Evolutionary conservation across 805 yeast genomes (phyloP), one percentile per base, ranked within the genome.

Genomic region (Lachancea thermotolerans): DNA sequence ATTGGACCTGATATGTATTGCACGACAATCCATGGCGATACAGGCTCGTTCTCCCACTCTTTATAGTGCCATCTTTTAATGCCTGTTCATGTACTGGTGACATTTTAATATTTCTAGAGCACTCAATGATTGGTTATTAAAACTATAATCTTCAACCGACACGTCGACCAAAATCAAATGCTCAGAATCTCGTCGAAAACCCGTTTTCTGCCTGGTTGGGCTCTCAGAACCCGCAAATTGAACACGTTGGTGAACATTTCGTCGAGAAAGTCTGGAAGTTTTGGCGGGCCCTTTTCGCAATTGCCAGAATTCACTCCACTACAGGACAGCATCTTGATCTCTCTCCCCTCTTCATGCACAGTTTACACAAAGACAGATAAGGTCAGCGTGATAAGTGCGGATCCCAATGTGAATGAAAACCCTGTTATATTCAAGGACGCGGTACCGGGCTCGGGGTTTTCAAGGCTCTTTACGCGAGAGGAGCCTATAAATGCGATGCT

Each of bases 281-380:
- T 64, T 1, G 41, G 56, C 4, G 68, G 67, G 0, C 60, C 62
- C 3, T 63, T 64, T 42, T 48, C 61, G 17, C 63, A 61, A 33
- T 45, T 56, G 11, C 61, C 60, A 25, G 57, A 51, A 35, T 47
- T 53, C 29, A 46, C 39, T 25, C 53, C 53, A 10, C 33, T 57
- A 17, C 55, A 50, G 29, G 60, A 50, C 33, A 51, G 60, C 6
- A 45, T 57, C 3, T 18, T 57, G 35, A 41, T 56, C 12, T 51
- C 53, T 30, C 41, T 58, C 2, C 62, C 62, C 25, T 43, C 58
- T 9, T 51, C 51, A 10, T 49, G 56, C 21, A 45, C 55, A 18
- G 29, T 58, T 7, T 51, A 50, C 44, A 55, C 60, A 9, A 53
- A 53, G 7, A 18, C 51, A n/a, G 48, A 48, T 10, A 49, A 49